Evolutionary conservation across 2,329 filamentous ascomycete genomes (phyloP).

Genomic region (Neophaeococcomyces aloes): DNA sequence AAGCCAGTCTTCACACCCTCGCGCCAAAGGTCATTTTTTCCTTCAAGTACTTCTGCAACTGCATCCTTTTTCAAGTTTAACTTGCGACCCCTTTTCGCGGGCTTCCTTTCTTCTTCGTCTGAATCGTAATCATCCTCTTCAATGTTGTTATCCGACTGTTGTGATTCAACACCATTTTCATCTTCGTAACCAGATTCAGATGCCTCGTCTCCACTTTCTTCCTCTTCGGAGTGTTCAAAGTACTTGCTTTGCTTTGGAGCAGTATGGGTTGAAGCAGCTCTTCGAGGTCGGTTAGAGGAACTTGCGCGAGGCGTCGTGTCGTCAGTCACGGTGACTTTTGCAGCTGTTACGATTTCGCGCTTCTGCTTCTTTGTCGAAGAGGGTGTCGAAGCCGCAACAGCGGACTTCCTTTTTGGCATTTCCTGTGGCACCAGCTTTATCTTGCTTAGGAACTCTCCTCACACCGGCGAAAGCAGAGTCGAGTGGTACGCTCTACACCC

Average conservation of each 20-base stretch:
- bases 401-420: slow-evolving; percentile 6
- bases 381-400: not conserved
- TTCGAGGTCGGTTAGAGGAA: slow-evolving; percentile 17
- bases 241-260: slow-evolving; percentile 43
- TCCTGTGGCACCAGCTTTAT: not conserved
- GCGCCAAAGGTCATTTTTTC: slow-evolving; percentile 44
- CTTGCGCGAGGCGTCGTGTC: slow-evolving; percentile 14
- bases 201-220: slow-evolving; percentile 22
- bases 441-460: too few relatives aligned
- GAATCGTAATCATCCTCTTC: slow-evolving; percentile 24
- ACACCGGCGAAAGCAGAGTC: too few relatives aligned
- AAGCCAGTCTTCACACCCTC: slow-evolving; percentile 45
- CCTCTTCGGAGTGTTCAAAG: slow-evolving; percentile 28
- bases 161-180: slow-evolving; percentile 25
- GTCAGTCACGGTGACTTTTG: not conserved
- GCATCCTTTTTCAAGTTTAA: slow-evolving; percentile 17
- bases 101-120: slow-evolving; percentile 23
- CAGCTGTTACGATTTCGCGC: slow-evolving; percentile 11
- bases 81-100: slow-evolving; percentile 8
- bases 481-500: too few relatives aligned
- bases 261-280: slow-evolving; percentile 14
- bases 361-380: slow-evolving; percentile 13
- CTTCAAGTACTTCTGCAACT: slow-evolving; percentile 23
- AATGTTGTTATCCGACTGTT: slow-evolving; percentile 23
- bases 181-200: slow-evolving; percentile 34